Evolutionary conservation across 2,329 filamentous ascomycete genomes (phyloP), one percentile per base, ranked within the genome.

Genomic region (Pyrenophora tritici-repentis): DNA sequence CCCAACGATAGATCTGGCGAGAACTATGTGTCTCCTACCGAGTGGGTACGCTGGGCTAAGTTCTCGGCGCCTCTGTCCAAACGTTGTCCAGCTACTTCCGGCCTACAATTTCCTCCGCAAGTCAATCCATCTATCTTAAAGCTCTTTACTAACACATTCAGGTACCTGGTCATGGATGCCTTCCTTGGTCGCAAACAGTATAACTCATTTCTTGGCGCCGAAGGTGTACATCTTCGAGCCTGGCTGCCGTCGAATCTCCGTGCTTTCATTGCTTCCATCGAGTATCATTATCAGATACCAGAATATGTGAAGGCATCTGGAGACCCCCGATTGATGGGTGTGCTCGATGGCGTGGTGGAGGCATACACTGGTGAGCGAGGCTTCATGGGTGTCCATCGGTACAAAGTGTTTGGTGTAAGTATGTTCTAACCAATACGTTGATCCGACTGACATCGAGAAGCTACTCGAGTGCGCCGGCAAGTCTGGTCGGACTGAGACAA

Each of bases 351-450:
- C 0, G 81, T 83, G 2, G 75, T 83, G 1, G 81, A 83, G 58
- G 79, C 80, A 0, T 83, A 83, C 54, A 78, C 79, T 0, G 81
- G 81, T 0, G 80, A 83, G 56, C 73, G 80, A 16, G 81, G 81
- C 0, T 83, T 83, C 60, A 81, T 83, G 80, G 80, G 81, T 4
- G 78, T 77, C 0, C 81, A 83, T 58, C 70, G 80, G n/a, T 82
- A 83, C 63, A 83, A 83, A 59, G 81, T 83, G 4, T 83, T 81
- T 55, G 81, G 80, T 1, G 78, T 83, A 50, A 50, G 50, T 50
- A 20, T 24, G 18, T 13, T 48, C 7, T 20, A 14, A n/a, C 6
- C 17, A 39, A 14, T 33, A 17, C 10, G 6, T 31, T n/a, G 14
- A 20, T 42, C 18, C 39, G 44, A 22, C 49, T 40, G 14, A 38